Base-by-base conservation (phyloP, 164 flowering plant genomes). In the Nymphaea thermarum region DNA sequence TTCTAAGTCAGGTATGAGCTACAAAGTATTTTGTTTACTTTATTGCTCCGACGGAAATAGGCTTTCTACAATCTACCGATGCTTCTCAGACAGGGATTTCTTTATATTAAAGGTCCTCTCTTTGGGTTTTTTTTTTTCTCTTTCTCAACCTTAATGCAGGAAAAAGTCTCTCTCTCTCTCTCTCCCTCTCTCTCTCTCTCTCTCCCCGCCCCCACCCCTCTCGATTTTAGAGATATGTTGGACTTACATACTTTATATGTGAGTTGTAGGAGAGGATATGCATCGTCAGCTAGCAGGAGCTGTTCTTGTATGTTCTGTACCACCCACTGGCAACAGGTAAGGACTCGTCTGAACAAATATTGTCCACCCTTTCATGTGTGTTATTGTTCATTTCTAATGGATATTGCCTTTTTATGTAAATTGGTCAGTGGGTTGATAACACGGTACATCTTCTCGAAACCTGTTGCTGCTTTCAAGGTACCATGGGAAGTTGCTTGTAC, bases 311-410 rank as follows among this genome's bases (percentile, higher is more conserved):
- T 93, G 98, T 79, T 93, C 96, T 62, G 93, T 93, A 12, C 96
- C 98, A 72, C 98, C 96, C 75, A 81, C 96, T 17, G 96, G 96
- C 61, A 93, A 93, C 74, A 82, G 98, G 98, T 90, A 76, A 76
- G 17, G 36, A 25, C 36, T 25, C 36, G 36, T 25, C 36, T 25
- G 36, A 25, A 25, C 36, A 25, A 25, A 25, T 25, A 25, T 25
- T 25, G 36, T 25, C 36, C 36, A 25, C 68, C 65, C 45, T 65
- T 61, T 63, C 7, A 57, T 10, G 7, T 62, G n/a, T 62, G 42
- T 62, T 62, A 8, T 55, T 55, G 12, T 55, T 55, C 10, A 8
- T 55, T 10, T 55, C 60, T 55, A 64, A 73, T 44, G 2, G 44
- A 7, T 71, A 64, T 25, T 64, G 7, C 16, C 12, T 64, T 25